phyloP scores from a whole-genome alignment of 2,329 filamentous ascomycete genomes.

The Claviceps cyperi region DNA sequence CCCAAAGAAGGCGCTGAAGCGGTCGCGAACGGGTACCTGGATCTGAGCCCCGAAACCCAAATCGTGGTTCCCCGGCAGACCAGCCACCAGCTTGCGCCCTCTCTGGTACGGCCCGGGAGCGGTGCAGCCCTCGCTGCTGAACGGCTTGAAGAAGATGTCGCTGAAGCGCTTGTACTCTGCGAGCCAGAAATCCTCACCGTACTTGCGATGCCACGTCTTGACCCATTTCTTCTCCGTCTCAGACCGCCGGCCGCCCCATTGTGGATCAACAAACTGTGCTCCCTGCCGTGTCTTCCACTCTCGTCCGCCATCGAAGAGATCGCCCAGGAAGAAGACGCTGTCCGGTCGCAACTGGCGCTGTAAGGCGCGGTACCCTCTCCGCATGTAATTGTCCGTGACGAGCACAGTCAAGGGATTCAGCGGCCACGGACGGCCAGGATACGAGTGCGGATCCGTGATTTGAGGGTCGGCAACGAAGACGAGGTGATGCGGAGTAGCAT shows the following conservation, averaged over 20 bases:
- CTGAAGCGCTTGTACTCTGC: slow-evolving; percentile 75
- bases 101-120: slow-evolving; percentile 43
- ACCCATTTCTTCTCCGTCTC: slow-evolving; percentile 38
- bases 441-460: slow-evolving; percentile 88
- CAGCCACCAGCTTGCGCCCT: slow-evolving; percentile 66
- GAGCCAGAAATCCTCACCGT: slow-evolving; percentile 73
- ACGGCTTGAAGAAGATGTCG: slow-evolving; percentile 66
- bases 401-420: slow-evolving; percentile 37
- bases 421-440: slow-evolving; percentile 60
- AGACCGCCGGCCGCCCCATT: slow-evolving; percentile 39
- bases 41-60: slow-evolving; percentile 80
- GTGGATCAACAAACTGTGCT: slow-evolving; percentile 38
- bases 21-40: slow-evolving; percentile 61
- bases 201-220: slow-evolving; percentile 57
- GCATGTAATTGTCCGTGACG: slow-evolving; percentile 81
- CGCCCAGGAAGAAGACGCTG: slow-evolving; percentile 79
- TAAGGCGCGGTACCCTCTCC: slow-evolving; percentile 65
- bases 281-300: slow-evolving; percentile 73
- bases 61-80: slow-evolving; percentile 88
- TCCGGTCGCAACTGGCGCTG: slow-evolving; percentile 68
- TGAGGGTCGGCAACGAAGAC: slow-evolving; percentile 82
- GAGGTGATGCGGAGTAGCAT: slow-evolving; percentile 68
- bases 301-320: slow-evolving; percentile 87
- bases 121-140: slow-evolving; percentile 41
- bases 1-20: slow-evolving; percentile 82